Base-by-base conservation (phyloP, 768 basidiomycete genomes). In the Serendipita sp. region DNA sequence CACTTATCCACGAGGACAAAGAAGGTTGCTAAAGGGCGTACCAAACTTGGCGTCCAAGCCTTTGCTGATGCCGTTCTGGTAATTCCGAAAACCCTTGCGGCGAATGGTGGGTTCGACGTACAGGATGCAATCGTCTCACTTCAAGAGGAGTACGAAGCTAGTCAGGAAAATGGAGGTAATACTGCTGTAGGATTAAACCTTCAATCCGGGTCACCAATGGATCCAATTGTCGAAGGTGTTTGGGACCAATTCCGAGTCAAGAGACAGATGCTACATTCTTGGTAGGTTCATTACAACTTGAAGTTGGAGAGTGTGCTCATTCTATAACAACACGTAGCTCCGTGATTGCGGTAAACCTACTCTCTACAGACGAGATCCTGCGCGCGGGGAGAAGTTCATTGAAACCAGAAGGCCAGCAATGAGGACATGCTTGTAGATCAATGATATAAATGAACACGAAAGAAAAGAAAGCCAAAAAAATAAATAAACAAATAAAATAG, bases 211-310 rank as follows among this genome's bases (percentile, higher is more conserved):
- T 92, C 96, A 73, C 93, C 95, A 1, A 88, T 95, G 70, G 95
- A 99, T 70, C 96, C 96, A 22, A 90, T 90, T 9, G 85, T 90
- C 3, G 88, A 93, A 70, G 96, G 96, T 41, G 85, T 99, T 28
- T 99, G 94, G 94, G 96, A 99, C 72, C 34, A 97, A 75, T 98
- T 96, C 71, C 80, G 96, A 67, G 96, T 99, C 65, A 99, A 99
- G 78, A 79, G 95, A 65, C 96, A 99, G 72, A 96, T 99, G 92
- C 75, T 99, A 50, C 94, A 97, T 71, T 95, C 92, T 70, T 90
- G 90, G 92, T 93, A 68, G 71, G 84, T 75, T 20, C 33, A 38
- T 64, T 62, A 44, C 26, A 63, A 7, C 53, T 41, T 38, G 62
- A 66, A 61, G 61, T 66, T 64, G 68, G 61, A 67, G 66, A n/a